Base-by-base conservation (phyloP, 352 stramenopile species). In the Phytophthora gonapodyides region DNA sequence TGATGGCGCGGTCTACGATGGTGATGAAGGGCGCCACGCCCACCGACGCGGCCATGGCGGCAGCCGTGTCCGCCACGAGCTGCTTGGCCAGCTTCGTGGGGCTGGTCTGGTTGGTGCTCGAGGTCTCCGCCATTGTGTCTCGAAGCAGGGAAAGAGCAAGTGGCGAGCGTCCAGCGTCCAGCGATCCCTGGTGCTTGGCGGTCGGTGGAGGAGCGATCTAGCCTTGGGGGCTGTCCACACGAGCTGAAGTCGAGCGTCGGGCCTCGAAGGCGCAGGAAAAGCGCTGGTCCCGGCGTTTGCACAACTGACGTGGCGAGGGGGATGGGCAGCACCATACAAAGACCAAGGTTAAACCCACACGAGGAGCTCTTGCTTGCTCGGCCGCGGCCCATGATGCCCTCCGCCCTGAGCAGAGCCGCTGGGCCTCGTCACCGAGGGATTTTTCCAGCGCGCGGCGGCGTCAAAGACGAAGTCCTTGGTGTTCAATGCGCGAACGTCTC, bases 1-100 rank as follows among this genome's bases (percentile, higher is more conserved):
- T 94, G 71, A 97, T 96, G 38, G 87, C 83, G 40, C 88, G 88
- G 55, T 97, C 88, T 34, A 97, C 82, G 53, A 94, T 88, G 19
- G 87, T 92, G 74, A 96, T 96, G 72, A 95, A 94, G 52, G 87
- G 87, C 35, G 87, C 87, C 3, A 95, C 84, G 7, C 73, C 82
- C 42, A 94, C 70, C 19, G 87, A 95, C 24, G 87, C 84, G 9
- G 65, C 58, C 35, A 75, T 75, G 21, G 87, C 87, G 15, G 87
- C 75, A 12, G 63, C 72, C n/a, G 87, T 30, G 63, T 95, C 87
- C 4, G 71, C 69, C 12, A 63, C 74, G 49, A 95, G 78, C 15
- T 83, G 73, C 52, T 84, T 81, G 41, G 69, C 73, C 0, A 94
- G 50, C 38, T 72, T 61, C 12, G 42, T 46, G 37, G 63, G 34